Percentiles rank a stretch among this genome's conserved stretches.
These are phyloP conservation scores for Fusarium globosum DNA, from an alignment of 2,329 filamentous ascomycete genomes.

Conservation along the genomic window DNA sequence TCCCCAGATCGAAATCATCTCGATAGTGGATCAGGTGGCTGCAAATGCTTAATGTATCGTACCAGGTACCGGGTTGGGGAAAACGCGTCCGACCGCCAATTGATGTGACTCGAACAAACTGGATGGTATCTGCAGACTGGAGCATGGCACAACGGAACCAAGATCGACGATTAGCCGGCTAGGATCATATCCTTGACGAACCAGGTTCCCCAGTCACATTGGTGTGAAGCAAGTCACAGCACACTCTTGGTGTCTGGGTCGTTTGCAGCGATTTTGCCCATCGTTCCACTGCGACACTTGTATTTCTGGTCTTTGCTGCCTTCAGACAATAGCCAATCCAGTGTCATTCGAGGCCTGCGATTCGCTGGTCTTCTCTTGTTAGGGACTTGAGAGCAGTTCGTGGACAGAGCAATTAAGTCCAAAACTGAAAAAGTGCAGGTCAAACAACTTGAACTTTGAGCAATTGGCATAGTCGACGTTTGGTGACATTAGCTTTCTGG, in stretches of 20 bases:
- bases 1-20: conserved; percentile 39
- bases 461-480: conserved; percentile 16
- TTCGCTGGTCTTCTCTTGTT: background rate
- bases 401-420: background rate
- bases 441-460: background rate
- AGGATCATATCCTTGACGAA: background rate
- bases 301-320: background rate
- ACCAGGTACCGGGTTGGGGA: conserved; percentile 35
- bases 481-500: conserved; percentile 7
- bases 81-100: conserved; percentile 10
- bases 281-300: background rate
- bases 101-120: conserved; percentile 10
- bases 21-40: conserved; percentile 41
- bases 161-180: conserved; percentile 18
- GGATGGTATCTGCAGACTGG: conserved; percentile 14
- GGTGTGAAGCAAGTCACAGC: background rate
- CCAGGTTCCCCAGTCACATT: conserved; percentile 21
- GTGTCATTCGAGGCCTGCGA: background rate
- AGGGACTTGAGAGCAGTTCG: background rate
- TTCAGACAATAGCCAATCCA: background rate
- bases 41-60: conserved; percentile 23
- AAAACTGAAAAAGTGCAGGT: conserved; percentile 20
- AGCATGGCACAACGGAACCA: conserved; percentile 6
- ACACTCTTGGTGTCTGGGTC: background rate
- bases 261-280: background rate